phyloP scores from a whole-genome alignment of 495 filamentous ascomycete genomes.

The Aspergillus steynii region DNA sequence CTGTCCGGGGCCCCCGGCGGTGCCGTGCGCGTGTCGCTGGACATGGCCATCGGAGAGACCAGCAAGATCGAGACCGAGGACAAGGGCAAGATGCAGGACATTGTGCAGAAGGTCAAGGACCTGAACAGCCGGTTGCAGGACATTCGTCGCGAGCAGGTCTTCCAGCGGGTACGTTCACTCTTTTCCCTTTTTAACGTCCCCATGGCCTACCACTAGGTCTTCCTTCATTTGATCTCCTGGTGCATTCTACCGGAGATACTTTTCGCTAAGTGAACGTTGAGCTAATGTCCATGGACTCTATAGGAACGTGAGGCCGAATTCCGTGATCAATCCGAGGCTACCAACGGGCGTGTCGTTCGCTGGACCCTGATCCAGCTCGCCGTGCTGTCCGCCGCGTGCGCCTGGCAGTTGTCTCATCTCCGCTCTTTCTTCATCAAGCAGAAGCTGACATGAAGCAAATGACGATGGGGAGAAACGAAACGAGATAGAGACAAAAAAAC shows the following conservation, averaged over 20 bases:
- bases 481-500: background rate
- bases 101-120: conserved; percentile 86
- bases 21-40: conserved; percentile 79
- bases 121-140: conserved; percentile 85
- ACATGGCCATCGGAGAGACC: conserved; percentile 94
- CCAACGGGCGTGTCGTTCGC: conserved; percentile 88
- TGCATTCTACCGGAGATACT: background rate
- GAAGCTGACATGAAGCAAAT: conserved; percentile 68
- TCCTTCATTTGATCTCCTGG: background rate
- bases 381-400: conserved; percentile 87
- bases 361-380: conserved; percentile 91
- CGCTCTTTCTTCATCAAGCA: conserved; percentile 99
- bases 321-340: conserved; percentile 92
- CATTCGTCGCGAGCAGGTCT: conserved; percentile 91
- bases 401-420: conserved; percentile 95
- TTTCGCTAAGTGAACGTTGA: background rate
- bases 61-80: conserved; percentile 92
- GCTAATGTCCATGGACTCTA: background rate
- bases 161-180: conserved; percentile 76
- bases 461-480: background rate
- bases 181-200: background rate
- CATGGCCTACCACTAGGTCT: no score
- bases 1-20: conserved; percentile 65
- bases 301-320: conserved; percentile 98
- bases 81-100: conserved; percentile 89